phyloP scores from a whole-genome alignment of 306 rosid genomes.

The Comarum palustre region DNA sequence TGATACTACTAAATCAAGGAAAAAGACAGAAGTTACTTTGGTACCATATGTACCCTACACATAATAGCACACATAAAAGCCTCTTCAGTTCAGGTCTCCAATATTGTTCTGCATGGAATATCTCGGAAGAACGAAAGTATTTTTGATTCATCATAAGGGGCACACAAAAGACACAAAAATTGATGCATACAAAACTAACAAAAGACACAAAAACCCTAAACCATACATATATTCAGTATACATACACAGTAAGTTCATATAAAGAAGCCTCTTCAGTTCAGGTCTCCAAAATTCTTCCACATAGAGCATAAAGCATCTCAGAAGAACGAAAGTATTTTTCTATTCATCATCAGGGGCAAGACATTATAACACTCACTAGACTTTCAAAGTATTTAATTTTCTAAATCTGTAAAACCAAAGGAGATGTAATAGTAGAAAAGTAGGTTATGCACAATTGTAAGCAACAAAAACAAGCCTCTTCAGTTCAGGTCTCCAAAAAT shows the following conservation, averaged over 20 bases:
- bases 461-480: conserved; percentile 42
- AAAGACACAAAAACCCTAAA: too few species aligned
- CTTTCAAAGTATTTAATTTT: too few species aligned
- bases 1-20: not conserved
- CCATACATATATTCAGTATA: not conserved
- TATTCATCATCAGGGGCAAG: conserved; percentile 8
- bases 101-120: conserved; percentile 43
- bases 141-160: conserved; percentile 14
- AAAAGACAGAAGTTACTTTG: not conserved
- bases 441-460: too few species aligned
- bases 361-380: not conserved
- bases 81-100: conserved; percentile 98
- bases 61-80: not conserved
- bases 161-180: not conserved
- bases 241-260: not conserved
- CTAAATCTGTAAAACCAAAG: too few species aligned
- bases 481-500: conserved; percentile 83
- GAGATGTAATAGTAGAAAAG: too few species aligned
- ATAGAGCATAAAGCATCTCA: conserved; percentile 14
- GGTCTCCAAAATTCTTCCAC: conserved; percentile 75
- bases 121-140: conserved; percentile 20
- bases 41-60: not conserved
- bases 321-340: conserved; percentile 21
- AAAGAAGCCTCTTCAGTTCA: conserved; percentile 73
- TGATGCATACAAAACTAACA: too few species aligned